phyloP scores from a whole-genome alignment of 352 stramenopile species.

The Phytophthora citricola region DNA sequence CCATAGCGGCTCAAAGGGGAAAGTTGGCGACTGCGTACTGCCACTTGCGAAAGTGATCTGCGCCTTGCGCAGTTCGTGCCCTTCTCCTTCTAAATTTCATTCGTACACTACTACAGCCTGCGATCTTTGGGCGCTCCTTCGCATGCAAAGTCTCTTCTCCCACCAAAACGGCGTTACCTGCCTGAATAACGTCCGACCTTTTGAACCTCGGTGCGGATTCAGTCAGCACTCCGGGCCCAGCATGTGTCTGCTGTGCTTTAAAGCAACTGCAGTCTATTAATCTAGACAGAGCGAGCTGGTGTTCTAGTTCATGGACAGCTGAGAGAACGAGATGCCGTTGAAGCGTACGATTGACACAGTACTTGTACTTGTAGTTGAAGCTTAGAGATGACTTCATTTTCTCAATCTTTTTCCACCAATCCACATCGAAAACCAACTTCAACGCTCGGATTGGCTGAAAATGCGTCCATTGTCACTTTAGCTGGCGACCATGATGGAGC shows the following conservation, averaged over 20 bases:
- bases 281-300: no score
- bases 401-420: constrained; percentile 24
- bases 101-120: constrained; percentile 15
- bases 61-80: background rate
- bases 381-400: constrained; percentile 14
- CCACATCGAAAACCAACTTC: background rate
- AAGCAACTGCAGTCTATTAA: no score
- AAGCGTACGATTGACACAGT: background rate
- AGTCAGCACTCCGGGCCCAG: background rate
- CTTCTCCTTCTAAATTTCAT: constrained; percentile 30
- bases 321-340: constrained; percentile 4
- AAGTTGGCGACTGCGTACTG: constrained; percentile 16
- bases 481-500: constrained; percentile 15
- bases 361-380: constrained; percentile 2
- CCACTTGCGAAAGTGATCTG: constrained; percentile 25
- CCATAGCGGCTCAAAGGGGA: constrained; percentile 38
- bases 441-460: constrained; percentile 31
- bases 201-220: constrained; percentile 14
- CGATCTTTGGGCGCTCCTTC: constrained; percentile 23
- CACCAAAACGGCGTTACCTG: background rate
- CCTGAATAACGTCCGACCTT: background rate
- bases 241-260: no score
- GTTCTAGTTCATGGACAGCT: constrained; percentile 8
- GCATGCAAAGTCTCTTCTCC: constrained; percentile 9
- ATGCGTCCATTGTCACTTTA: constrained; percentile 1